Evolutionary conservation across 495 filamentous ascomycete genomes (phyloP).

Genomic region (Xylaria flabelliformis): DNA sequence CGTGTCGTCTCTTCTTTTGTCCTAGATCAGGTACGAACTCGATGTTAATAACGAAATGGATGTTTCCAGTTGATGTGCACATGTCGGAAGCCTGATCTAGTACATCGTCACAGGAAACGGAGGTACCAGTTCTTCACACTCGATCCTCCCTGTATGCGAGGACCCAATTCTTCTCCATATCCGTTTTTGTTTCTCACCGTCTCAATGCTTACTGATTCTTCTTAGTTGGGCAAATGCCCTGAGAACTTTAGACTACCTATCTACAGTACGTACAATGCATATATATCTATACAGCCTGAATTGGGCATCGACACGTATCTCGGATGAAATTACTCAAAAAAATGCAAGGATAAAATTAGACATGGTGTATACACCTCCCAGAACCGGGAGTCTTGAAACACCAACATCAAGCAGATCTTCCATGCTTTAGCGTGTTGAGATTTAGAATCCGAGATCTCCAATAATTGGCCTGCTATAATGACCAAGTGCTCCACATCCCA

Average conservation of each 20-base stretch:
- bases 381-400: slow-evolving; percentile 11
- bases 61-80: neutral
- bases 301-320: slow-evolving; percentile 8
- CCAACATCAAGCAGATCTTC: slow-evolving; percentile 10
- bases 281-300: neutral
- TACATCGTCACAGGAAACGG: neutral
- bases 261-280: neutral
- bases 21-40: neutral
- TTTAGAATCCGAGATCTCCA: slow-evolving; percentile 6
- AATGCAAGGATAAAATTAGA: neutral
- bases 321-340: neutral
- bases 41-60: neutral
- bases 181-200: slow-evolving; percentile 8
- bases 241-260: neutral
- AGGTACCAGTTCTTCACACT: neutral
- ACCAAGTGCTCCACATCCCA: neutral
- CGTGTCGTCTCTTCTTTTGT: slow-evolving; percentile 3
- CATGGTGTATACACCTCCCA: neutral
- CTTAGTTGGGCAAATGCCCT: slow-evolving; percentile 4
- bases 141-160: neutral
- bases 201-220: neutral
- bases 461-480: slow-evolving; percentile 7
- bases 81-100: neutral
- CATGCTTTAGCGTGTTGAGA: slow-evolving; percentile 13
- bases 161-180: neutral